These are phyloP conservation scores for Phytophthora fragariae DNA, from an alignment of 352 stramenopile species.

Conservation along the genomic window DNA sequence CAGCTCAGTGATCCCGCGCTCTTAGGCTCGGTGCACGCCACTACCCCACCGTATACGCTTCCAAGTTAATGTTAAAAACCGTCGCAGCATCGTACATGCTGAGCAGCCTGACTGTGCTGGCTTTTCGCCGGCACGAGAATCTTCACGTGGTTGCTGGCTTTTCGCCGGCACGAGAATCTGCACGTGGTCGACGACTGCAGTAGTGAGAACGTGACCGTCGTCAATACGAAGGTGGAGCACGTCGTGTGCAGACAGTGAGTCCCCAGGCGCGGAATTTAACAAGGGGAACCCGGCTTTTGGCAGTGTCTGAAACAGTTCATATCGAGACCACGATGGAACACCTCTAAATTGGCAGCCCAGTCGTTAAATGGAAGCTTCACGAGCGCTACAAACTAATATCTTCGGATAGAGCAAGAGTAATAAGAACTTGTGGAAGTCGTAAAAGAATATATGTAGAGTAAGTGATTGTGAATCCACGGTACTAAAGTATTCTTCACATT, in stretches of 20 bases:
- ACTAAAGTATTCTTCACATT: no score
- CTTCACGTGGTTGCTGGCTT: no score
- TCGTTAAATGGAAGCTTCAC: neutral
- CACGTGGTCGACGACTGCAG: neutral
- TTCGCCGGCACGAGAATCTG: no score
- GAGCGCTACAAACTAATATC: neutral
- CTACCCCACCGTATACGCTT: neutral
- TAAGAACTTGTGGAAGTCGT: no score
- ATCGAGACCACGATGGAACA: neutral
- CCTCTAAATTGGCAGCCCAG: neutral
- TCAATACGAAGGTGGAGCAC: neutral
- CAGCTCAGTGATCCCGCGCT: neutral
- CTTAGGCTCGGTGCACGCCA: neutral
- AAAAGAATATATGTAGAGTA: no score
- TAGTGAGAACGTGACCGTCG: neutral
- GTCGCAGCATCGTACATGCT: neutral
- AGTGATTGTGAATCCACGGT: no score
- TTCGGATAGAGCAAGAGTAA: no score
- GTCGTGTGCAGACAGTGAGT: neutral
- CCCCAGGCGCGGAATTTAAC: neutral
- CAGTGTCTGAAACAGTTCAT: neutral
- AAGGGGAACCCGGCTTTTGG: neutral
- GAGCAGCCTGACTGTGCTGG: neutral
- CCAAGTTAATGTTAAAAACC: neutral
- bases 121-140: neutral